phyloP scores from a whole-genome alignment of 306 rosid species.

The Rubus idaeus region DNA sequence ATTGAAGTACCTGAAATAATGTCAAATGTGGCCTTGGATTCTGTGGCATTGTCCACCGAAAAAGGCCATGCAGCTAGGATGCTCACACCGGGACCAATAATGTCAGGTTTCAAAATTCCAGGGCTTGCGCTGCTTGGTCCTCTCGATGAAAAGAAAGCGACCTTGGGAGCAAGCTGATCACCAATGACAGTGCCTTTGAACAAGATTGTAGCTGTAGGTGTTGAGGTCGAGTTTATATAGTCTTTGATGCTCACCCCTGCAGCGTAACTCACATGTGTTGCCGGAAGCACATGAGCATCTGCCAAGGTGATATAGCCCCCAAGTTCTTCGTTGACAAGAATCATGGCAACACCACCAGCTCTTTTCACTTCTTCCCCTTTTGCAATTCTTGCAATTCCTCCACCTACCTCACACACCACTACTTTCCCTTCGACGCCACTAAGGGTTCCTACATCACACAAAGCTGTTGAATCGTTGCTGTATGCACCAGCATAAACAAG shows the following conservation, averaged over 20 bases:
- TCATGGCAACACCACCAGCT: constrained; percentile 50
- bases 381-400: background rate
- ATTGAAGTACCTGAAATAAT: constrained; percentile 54
- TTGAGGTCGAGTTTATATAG: constrained; percentile 38
- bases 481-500: constrained; percentile 45
- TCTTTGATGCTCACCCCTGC: constrained; percentile 37
- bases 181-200: constrained; percentile 51
- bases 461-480: constrained; percentile 8
- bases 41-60: constrained; percentile 28
- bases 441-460: constrained; percentile 36
- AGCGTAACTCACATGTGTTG: constrained; percentile 33
- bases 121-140: constrained; percentile 47
- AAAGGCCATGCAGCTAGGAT: constrained; percentile 57
- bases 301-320: constrained; percentile 31
- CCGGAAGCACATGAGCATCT: constrained; percentile 36
- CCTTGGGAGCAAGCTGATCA: constrained; percentile 39
- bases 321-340: constrained; percentile 21
- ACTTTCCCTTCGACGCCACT: constrained; percentile 36
- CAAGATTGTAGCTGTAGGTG: constrained; percentile 40
- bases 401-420: constrained; percentile 46
- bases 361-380: constrained; percentile 37
- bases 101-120: constrained; percentile 55
- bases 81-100: constrained; percentile 51
- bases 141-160: constrained; percentile 43
- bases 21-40: constrained; percentile 17